Base-by-base conservation (phyloP, 768 basidiomycete genomes). In the Sporobolomyces phaffii region DNA sequence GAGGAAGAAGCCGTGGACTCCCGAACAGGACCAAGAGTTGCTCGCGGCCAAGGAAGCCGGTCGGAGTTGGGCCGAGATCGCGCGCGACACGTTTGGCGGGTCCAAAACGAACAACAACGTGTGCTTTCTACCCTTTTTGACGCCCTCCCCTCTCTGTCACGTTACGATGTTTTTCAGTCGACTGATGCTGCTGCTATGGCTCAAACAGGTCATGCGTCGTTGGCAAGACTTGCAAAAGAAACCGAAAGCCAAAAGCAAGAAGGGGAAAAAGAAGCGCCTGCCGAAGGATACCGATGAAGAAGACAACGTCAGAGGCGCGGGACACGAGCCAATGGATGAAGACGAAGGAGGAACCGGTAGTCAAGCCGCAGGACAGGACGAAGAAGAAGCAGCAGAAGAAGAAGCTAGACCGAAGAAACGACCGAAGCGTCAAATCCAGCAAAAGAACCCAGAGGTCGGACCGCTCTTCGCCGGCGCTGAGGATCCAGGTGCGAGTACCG, bases 21-120 rank as follows among this genome's bases (percentile, higher is more conserved):
- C 45, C 2, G 72, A 67, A 61, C 65, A 72, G 26, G 65, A 72
- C 18, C 34, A 24, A 5, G 9, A 31, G 18, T 40, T 72, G 15
- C n/a, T 60, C 14, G 65, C 40, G 8, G 70, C 41, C 20, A 58
- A 45, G 61, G 38, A 20, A 22, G 1, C 50, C 29, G 56, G 56
- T 17, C 45, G 34, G 38, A 58, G 34, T 3, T 72, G 70, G 70
- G 13, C 28, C 31, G 59, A 68, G 44, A 65, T 72, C 26, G 5
- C 69, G 18, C 15, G 15, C 28, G 26, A 50, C 1, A 52, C 31
- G 5, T 67, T 67, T 24, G 11, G 44, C 1, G 62, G 40, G 9
- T 10, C 29, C 1, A 29, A 65, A 1, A 71, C 59, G 17, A 65
- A 66, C 48, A 51, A 59, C 36, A 24, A 60, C 22, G 69, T 67